Evolutionary conservation across 257 asterid species (phyloP).

Genomic region (Ligustrum vulgare): DNA sequence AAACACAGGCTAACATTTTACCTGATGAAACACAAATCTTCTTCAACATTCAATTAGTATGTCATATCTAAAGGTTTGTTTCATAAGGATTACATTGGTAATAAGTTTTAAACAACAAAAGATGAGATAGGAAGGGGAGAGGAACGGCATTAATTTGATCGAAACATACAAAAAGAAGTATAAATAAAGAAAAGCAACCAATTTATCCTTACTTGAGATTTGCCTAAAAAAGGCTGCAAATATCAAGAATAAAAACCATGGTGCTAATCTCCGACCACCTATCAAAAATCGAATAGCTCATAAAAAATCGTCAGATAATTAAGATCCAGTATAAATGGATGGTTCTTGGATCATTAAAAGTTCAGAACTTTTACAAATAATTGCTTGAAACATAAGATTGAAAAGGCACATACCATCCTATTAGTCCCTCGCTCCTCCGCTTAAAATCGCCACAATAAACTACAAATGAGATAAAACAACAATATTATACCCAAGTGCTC

Average conservation of each 20-base stretch:
- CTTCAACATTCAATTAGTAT: neutral
- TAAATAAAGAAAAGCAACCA: neutral
- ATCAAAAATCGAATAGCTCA: slow-evolving; percentile 12
- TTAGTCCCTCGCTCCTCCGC: slow-evolving; percentile 80
- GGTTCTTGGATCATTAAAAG: neutral
- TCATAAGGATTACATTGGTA: neutral
- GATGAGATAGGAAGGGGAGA: neutral
- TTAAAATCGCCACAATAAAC: slow-evolving; percentile 72
- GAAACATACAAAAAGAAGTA: neutral
- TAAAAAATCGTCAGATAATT: slow-evolving; percentile 1
- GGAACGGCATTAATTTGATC: neutral
- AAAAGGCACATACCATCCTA: slow-evolving; percentile 42
- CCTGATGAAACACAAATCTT: neutral
- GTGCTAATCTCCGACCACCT: slow-evolving; percentile 84
- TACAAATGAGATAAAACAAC: slow-evolving; percentile 29
- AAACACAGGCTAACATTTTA: neutral
- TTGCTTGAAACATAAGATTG: neutral
- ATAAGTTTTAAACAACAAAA: neutral
- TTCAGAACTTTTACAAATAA: neutral
- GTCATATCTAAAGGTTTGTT: neutral
- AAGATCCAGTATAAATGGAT: neutral
- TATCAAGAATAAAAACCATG: slow-evolving; percentile 43
- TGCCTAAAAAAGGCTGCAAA: slow-evolving; percentile 40
- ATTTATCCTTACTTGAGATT: slow-evolving; percentile 46
- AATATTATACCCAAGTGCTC: neutral